Conservation (phyloP, 78 protist species). For the slime mould (Dictyostelium discoideum) region dicty_2.7 NC_007088.5:5472501-5473000, state of each 20-base stretch:
- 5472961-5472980: conserved; percentile 19
- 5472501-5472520: neutral
- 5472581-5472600: neutral
- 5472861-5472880: neutral
- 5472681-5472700: neutral
- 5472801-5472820: conserved; percentile 43
- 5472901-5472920: neutral
- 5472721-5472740: neutral
- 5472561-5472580: neutral
- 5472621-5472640: neutral
- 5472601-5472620: neutral
- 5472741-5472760: conserved; percentile 21
- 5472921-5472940: neutral
- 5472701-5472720: neutral
- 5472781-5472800: neutral
- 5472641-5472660: neutral
- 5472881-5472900: neutral
- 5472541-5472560: neutral
- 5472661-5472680: neutral
- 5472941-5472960: neutral
- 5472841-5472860: neutral
- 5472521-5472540: neutral
- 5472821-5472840: conserved; percentile 2
- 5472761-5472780: neutral
- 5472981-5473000: conserved; percentile 25